These are phyloP conservation scores for Mortierella hygrophila DNA, from an alignment of 192 early-diverging fungal genomes.

Conservation along the genomic window DNA sequence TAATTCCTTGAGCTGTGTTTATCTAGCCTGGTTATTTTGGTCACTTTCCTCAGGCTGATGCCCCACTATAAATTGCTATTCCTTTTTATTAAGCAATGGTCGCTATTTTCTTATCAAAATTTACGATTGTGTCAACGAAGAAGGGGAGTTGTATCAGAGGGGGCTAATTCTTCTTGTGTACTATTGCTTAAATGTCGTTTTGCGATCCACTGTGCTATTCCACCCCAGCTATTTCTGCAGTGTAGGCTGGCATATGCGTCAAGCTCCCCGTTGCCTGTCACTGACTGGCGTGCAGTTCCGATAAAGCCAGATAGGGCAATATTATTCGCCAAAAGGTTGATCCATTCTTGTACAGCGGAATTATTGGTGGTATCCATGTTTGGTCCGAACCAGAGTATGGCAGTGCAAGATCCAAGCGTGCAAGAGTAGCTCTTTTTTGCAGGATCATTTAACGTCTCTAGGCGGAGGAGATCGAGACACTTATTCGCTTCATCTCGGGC, in stretches of 20 bases:
- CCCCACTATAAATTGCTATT: no score
- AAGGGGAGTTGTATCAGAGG: constrained; percentile 8
- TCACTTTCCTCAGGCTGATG: no score
- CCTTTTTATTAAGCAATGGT: no score
- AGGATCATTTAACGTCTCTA: background rate
- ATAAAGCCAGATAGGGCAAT: background rate
- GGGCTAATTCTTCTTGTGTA: background rate
- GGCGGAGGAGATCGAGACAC: constrained; percentile 17
- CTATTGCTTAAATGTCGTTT: constrained; percentile 4
- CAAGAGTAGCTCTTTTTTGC: background rate
- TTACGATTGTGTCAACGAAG: background rate
- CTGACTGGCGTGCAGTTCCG: background rate
- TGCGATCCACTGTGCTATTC: constrained; percentile 11
- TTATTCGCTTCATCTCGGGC: constrained; percentile 11
- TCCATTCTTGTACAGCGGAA: background rate
- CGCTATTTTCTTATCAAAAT: background rate
- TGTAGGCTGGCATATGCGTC: constrained; percentile 1
- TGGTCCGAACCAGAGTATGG: background rate
- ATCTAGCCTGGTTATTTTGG: no score
- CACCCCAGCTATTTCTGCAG: constrained; percentile 15
- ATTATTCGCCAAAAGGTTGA: background rate
- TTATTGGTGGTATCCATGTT: background rate
- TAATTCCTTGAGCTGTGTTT: no score
- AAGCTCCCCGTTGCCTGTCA: no score
- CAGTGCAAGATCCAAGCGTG: background rate